Percentiles rank a stretch among this genome's conserved stretches.
These are phyloP conservation scores for Colletotrichum agaves DNA, from an alignment of 2,329 filamentous ascomycete species.

Conservation along the genomic window DNA sequence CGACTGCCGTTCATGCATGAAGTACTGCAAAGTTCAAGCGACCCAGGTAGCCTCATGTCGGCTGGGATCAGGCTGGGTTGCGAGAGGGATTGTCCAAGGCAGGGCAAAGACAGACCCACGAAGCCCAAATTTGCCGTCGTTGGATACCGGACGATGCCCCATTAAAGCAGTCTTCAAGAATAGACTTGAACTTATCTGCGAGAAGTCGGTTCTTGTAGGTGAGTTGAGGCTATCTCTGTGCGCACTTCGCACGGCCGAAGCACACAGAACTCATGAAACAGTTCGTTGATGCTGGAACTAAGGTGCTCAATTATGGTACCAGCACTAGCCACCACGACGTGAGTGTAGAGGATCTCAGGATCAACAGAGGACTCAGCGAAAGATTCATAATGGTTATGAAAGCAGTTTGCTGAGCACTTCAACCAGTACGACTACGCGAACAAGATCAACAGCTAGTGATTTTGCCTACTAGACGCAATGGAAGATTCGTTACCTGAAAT, in stretches of 20 bases:
- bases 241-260: conserved; percentile 26
- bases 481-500: background rate
- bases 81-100: background rate
- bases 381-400: no score
- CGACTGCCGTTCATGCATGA: conserved; percentile 2
- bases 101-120: background rate
- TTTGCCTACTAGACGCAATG: background rate
- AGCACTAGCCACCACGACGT: background rate
- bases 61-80: background rate
- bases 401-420: background rate
- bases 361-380: background rate
- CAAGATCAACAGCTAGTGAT: background rate
- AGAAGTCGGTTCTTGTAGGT: background rate
- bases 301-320: no score
- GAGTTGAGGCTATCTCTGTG: conserved; percentile 28
- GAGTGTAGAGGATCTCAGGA: background rate
- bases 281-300: conserved; percentile 1
- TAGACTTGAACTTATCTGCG: background rate
- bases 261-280: conserved; percentile 19
- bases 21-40: background rate
- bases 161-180: background rate
- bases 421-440: background rate
- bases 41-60: background rate
- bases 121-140: background rate
- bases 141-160: background rate